These are phyloP conservation scores for Samsoniella hepiali DNA, from an alignment of 2,329 filamentous ascomycete genomes.

Conservation along the genomic window DNA sequence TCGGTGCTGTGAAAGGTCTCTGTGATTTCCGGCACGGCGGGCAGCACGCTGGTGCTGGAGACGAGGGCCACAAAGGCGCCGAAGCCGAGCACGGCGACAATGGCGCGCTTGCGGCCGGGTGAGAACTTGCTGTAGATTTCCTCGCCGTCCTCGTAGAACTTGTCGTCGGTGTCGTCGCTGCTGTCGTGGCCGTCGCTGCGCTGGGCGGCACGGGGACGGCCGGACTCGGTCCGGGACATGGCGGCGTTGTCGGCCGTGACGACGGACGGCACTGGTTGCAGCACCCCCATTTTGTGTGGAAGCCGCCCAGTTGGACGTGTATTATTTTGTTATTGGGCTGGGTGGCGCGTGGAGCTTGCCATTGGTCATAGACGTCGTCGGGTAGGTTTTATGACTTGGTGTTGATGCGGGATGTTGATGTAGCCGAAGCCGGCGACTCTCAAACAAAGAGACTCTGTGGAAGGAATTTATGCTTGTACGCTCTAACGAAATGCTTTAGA, in stretches of 20 bases:
- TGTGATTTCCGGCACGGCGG: slow-evolving; percentile 72
- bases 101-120: slow-evolving; percentile 57
- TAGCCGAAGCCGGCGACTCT: too few species aligned
- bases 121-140: slow-evolving; percentile 65
- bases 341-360: not conserved
- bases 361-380: not conserved
- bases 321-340: not conserved
- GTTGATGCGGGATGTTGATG: not conserved
- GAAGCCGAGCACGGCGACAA: slow-evolving; percentile 67
- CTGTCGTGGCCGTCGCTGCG: slow-evolving; percentile 9
- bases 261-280: slow-evolving; percentile 10
- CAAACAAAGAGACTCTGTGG: too few species aligned
- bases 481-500: too few species aligned
- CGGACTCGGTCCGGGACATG: slow-evolving; percentile 4
- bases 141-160: slow-evolving; percentile 38
- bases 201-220: not conserved
- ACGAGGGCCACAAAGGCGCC: slow-evolving; percentile 75
- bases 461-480: too few species aligned
- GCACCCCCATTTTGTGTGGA: not conserved
- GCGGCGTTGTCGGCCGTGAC: slow-evolving; percentile 10
- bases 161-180: slow-evolving; percentile 17
- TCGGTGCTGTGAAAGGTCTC: slow-evolving; percentile 61
- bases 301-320: not conserved
- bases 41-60: slow-evolving; percentile 68
- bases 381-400: not conserved